Percentiles rank a stretch among this genome's conserved stretches.
Evolutionary conservation across 2,329 filamentous ascomycete species (phyloP).

Genomic region (Colletotrichum theobromicola): DNA sequence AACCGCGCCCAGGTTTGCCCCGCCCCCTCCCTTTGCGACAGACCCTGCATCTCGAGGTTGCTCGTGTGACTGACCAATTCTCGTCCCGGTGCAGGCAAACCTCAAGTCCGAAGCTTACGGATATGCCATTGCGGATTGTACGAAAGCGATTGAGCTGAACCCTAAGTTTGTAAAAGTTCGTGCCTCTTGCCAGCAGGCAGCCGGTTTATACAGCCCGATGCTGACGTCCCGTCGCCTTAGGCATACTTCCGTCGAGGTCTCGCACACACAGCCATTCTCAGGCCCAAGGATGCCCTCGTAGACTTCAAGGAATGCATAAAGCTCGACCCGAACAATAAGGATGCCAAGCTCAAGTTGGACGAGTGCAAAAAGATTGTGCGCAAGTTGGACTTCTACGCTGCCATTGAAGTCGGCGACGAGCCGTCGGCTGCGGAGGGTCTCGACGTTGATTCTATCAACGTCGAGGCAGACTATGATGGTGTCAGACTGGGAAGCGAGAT

Average conservation of each 20-base stretch:
- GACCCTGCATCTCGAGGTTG: conserved; percentile 16
- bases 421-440: conserved; percentile 91
- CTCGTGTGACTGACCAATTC: conserved; percentile 52
- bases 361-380: conserved; percentile 97
- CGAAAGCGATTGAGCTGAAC: conserved; percentile 89
- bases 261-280: conserved; percentile 88
- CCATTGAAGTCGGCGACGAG: conserved; percentile 91
- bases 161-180: conserved; percentile 85
- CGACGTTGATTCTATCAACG: conserved; percentile 82
- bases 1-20: conserved; percentile 85
- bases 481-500: conserved; percentile 79
- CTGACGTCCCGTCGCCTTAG: conserved; percentile 47
- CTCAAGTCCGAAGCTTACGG: conserved; percentile 97
- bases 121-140: conserved; percentile 89
- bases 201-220: background rate
- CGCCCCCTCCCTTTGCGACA: background rate
- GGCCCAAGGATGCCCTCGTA: conserved; percentile 83
- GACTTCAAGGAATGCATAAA: conserved; percentile 93
- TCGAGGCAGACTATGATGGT: conserved; percentile 88
- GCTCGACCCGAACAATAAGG: conserved; percentile 86
- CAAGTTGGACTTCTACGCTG: conserved; percentile 89
- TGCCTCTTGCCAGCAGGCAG: background rate
- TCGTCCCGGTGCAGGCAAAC: conserved; percentile 67
- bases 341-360: conserved; percentile 87
- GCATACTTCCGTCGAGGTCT: conserved; percentile 94